These are phyloP conservation scores for Coriolopsis trogii DNA, from an alignment of 1,284 basidiomycete genomes.

Conservation along the genomic window DNA sequence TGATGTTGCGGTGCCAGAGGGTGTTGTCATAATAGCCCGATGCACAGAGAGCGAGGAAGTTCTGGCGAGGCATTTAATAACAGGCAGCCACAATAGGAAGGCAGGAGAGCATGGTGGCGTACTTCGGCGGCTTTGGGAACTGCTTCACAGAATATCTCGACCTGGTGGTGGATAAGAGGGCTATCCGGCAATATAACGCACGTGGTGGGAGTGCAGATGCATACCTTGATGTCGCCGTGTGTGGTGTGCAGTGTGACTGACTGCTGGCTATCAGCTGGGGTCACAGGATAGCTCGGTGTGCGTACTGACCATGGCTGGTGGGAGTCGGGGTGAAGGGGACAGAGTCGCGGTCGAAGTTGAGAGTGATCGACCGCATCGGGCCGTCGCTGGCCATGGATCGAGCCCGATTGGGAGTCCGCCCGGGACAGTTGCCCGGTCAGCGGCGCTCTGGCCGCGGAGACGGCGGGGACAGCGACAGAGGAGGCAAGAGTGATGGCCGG, in stretches of 20 bases:
- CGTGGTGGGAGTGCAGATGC: constrained; percentile 1
- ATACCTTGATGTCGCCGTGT: constrained; percentile 92
- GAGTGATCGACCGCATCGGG: too few species aligned
- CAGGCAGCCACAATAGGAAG: too few species aligned
- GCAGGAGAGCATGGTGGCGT: constrained; percentile 19
- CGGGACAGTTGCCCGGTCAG: not conserved
- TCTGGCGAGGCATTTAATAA: constrained; percentile 59
- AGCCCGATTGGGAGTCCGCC: not conserved
- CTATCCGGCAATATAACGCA: not conserved
- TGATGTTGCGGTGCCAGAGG: constrained; percentile 93
- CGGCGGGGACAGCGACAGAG: not conserved
- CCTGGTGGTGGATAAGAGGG: constrained; percentile 47
- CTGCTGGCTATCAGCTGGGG: constrained; percentile 43
- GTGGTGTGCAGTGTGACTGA: constrained; percentile 95
- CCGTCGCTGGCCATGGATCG: constrained; percentile 4
- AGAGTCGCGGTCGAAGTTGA: too few species aligned
- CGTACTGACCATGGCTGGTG: constrained; percentile 24
- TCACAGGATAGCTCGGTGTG: not conserved
- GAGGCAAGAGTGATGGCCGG: constrained; percentile 13
- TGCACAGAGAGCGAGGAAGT: constrained; percentile 93
- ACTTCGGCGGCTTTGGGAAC: constrained; percentile 95
- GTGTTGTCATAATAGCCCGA: constrained; percentile 87
- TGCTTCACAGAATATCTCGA: constrained; percentile 97
- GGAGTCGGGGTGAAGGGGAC: too few species aligned
- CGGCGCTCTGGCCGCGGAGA: not conserved